Conservation (phyloP, 192 early-diverging fungal species). For the Coemansia aciculifera region DNA sequence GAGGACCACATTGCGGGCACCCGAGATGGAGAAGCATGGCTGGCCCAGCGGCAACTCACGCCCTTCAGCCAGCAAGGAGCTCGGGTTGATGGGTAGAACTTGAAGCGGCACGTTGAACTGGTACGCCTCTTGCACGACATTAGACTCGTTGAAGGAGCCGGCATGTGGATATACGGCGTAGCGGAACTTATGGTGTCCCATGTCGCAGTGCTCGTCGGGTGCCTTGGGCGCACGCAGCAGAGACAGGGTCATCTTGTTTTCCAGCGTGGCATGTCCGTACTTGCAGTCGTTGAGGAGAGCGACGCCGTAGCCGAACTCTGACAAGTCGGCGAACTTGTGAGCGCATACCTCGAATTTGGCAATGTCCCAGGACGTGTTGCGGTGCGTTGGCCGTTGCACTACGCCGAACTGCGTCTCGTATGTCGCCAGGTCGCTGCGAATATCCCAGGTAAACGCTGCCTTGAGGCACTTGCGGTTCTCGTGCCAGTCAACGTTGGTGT, state of each 20-base stretch:
- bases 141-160: constrained; percentile 77
- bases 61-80: neutral
- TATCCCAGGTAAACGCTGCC: constrained; percentile 88
- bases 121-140: constrained; percentile 83
- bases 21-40: constrained; percentile 41
- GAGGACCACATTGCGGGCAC: constrained; percentile 71
- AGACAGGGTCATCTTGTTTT: constrained; percentile 78
- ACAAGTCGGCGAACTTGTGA: constrained; percentile 94
- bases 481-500: constrained; percentile 85
- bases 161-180: constrained; percentile 90
- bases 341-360: constrained; percentile 93
- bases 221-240: constrained; percentile 84
- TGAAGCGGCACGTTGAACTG: constrained; percentile 85
- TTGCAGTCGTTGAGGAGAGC: constrained; percentile 94
- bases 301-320: constrained; percentile 92
- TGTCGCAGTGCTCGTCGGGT: constrained; percentile 58
- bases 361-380: constrained; percentile 87
- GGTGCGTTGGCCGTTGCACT: constrained; percentile 88
- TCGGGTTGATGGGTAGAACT: constrained; percentile 21
- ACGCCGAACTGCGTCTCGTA: constrained; percentile 95
- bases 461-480: constrained; percentile 88
- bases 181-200: constrained; percentile 74
- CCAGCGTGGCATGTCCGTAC: constrained; percentile 87
- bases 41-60: neutral
- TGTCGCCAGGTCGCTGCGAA: constrained; percentile 78